Evolutionary conservation across 495 filamentous ascomycete genomes (phyloP).

Genomic region (Saxophila tyrrhenica): DNA sequence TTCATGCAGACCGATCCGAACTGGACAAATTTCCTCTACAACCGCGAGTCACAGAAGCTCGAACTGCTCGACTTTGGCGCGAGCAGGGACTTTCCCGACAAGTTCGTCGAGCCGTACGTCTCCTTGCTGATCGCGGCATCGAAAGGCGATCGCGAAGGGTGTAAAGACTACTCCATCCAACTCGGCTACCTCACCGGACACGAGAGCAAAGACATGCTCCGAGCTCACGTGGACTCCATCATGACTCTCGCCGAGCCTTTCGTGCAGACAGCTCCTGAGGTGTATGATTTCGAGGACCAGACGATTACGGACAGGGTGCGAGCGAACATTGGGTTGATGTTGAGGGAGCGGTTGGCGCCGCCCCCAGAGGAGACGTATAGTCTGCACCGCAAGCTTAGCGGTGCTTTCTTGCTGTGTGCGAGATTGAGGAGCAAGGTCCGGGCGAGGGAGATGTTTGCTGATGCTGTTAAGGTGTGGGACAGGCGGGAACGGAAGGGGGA

Average conservation of each 20-base stretch:
- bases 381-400: constrained; percentile 88
- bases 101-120: constrained; percentile 72
- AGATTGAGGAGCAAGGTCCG: constrained; percentile 67
- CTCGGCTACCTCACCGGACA: constrained; percentile 88
- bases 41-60: constrained; percentile 55
- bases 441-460: constrained; percentile 71
- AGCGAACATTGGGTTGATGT: constrained; percentile 79
- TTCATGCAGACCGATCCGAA: constrained; percentile 99
- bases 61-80: constrained; percentile 96
- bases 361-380: constrained; percentile 98
- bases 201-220: constrained; percentile 69
- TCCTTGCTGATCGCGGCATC: constrained; percentile 66
- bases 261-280: constrained; percentile 54
- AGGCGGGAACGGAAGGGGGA: constrained; percentile 7
- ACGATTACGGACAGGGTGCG: constrained; percentile 91
- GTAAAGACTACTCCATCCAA: constrained; percentile 59
- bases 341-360: constrained; percentile 73
- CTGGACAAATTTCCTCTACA: constrained; percentile 99
- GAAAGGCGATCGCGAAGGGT: constrained; percentile 47
- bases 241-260: constrained; percentile 90
- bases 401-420: constrained; percentile 88
- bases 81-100: constrained; percentile 66
- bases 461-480: constrained; percentile 44
- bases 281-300: constrained; percentile 88
- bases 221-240: constrained; percentile 74